Conservation (phyloP, 2,329 filamentous ascomycete genomes). For the Aspergillus hortae region DNA sequence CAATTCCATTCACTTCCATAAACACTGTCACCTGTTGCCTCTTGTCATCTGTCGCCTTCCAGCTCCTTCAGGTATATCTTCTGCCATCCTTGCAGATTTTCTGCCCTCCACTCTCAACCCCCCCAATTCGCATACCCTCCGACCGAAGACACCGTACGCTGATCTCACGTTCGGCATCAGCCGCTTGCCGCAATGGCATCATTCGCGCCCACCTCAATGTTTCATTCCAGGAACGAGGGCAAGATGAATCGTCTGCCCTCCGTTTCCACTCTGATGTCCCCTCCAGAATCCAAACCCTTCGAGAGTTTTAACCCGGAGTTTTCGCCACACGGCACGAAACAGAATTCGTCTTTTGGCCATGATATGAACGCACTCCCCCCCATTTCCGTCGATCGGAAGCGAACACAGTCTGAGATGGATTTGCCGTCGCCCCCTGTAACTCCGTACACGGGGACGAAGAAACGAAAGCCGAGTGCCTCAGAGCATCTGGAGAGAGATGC, state of each 20-base stretch:
- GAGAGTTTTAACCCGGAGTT: constrained; percentile 42
- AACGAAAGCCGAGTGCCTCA: constrained; percentile 28
- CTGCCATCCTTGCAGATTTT: background rate
- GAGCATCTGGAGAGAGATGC: constrained; percentile 32
- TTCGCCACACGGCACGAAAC: constrained; percentile 26
- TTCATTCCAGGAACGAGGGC: constrained; percentile 21
- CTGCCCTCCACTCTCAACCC: background rate
- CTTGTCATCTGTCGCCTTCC: background rate
- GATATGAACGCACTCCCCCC: constrained; percentile 36
- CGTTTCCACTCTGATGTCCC: constrained; percentile 45
- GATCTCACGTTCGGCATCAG: background rate
- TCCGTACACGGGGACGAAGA: constrained; percentile 41
- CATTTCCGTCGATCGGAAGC: constrained; percentile 40
- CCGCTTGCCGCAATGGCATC: constrained; percentile 24
- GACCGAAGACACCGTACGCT: background rate
- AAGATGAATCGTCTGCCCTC: constrained; percentile 42
- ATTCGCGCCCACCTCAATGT: constrained; percentile 19
- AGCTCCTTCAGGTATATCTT: background rate
- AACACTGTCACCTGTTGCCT: constrained; percentile 9
- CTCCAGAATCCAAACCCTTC: constrained; percentile 48
- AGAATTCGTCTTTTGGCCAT: constrained; percentile 24
- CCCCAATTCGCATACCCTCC: background rate
- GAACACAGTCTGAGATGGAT: constrained; percentile 42
- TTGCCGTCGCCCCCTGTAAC: constrained; percentile 46
- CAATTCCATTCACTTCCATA: constrained; percentile 21